phyloP scores from a whole-genome alignment of 2,329 filamentous ascomycete genomes.

The Fusarium sp. region DNA sequence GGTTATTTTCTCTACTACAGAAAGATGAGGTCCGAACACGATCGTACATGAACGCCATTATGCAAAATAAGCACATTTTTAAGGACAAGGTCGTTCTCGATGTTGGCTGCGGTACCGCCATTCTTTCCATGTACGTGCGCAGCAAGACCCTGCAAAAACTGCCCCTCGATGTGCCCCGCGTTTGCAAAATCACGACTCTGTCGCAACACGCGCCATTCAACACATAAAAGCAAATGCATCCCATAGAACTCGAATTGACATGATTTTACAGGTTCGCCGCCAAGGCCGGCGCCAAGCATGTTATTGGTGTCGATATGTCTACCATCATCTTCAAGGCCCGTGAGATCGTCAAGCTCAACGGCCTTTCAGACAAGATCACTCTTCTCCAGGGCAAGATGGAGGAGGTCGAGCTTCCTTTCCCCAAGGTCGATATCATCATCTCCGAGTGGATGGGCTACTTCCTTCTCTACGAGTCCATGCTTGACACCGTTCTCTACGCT shows the following conservation, averaged over 20 bases:
- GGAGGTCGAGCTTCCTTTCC: constrained; percentile 91
- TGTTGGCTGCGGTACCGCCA: constrained; percentile 96
- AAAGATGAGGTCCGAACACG: constrained; percentile 98
- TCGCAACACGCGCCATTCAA: constrained; percentile 5
- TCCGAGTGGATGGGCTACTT: constrained; percentile 99
- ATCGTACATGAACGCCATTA: constrained; percentile 97
- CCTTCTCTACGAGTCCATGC: constrained; percentile 97
- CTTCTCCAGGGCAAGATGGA: constrained; percentile 99
- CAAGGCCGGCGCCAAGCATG: constrained; percentile 95
- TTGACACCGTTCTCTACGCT: constrained; percentile 97
- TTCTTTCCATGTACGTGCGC: constrained; percentile 90
- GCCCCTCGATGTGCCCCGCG: constrained; percentile 32
- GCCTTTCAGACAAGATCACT: constrained; percentile 95
- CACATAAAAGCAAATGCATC: not conserved
- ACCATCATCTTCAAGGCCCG: constrained; percentile 99
- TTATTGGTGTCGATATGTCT: constrained; percentile 99
- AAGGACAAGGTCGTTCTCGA: constrained; percentile 89
- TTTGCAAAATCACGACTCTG: constrained; percentile 7
- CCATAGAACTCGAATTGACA: constrained; percentile 19
- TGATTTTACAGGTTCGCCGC: constrained; percentile 82
- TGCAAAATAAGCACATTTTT: constrained; percentile 95
- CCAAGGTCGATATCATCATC: constrained; percentile 99
- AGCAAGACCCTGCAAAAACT: constrained; percentile 15
- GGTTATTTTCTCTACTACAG: constrained; percentile 57
- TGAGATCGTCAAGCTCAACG: constrained; percentile 93